Conservation (phyloP, 148 eudicot genomes). For the Rheum nobile region DNA sequence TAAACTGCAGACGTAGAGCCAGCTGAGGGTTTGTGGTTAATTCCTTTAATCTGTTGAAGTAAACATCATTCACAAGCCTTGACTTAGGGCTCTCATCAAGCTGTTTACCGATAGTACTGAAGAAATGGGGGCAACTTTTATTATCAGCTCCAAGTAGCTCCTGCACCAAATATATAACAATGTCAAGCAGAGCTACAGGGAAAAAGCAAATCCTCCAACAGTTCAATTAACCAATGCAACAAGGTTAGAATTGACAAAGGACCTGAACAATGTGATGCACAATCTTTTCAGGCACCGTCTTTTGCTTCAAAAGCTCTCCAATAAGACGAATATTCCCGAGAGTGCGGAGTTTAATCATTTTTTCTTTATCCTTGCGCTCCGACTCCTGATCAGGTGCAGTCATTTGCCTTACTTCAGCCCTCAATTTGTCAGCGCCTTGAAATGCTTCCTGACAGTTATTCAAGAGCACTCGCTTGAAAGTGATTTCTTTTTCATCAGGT, state of each 20-base stretch:
- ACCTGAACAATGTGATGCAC: conserved; percentile 96
- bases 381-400: conserved; percentile 66
- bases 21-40: conserved; percentile 51
- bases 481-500: conserved; percentile 66
- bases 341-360: conserved; percentile 82
- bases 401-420: conserved; percentile 74
- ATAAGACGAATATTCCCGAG: too few species aligned
- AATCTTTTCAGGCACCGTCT: conserved; percentile 86
- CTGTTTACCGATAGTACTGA: conserved; percentile 82
- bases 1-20: conserved; percentile 62
- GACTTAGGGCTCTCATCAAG: conserved; percentile 73
- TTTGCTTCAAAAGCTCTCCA: conserved; percentile 96
- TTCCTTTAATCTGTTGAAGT: conserved; percentile 58
- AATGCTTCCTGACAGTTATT: too few species aligned
- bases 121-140: conserved; percentile 73
- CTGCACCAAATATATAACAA: conserved; percentile 22
- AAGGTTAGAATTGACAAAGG: too few species aligned
- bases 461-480: too few species aligned
- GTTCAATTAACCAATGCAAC: not conserved
- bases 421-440: conserved; percentile 76
- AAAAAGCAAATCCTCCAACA: too few species aligned
- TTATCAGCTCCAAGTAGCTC: conserved; percentile 70
- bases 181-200: too few species aligned
- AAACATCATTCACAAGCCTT: conserved; percentile 50
- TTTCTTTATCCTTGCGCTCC: conserved; percentile 81